A percentile compares a stretch with the other conserved stretches of the same genome.
Conservation (phyloP, 495 filamentous ascomycete genomes). For the Copromyces sp. region DNA sequence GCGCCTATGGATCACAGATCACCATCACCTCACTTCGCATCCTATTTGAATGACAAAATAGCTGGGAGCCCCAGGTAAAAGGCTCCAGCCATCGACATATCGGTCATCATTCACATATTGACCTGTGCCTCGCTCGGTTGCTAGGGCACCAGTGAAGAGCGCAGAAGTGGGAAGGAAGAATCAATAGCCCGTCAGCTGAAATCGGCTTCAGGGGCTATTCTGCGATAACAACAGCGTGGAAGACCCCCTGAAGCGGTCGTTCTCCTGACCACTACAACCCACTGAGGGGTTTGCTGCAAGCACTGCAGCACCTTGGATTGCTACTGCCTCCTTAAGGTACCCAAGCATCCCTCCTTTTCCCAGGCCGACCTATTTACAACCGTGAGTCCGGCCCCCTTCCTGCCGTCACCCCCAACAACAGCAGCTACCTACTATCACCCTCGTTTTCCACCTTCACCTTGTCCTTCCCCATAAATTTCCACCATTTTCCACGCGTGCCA, state of each 20-base stretch:
- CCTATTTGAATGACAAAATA: background rate
- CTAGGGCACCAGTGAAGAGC: background rate
- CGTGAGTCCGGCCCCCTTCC: constrained; percentile 9
- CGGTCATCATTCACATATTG: background rate
- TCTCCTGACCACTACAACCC: background rate
- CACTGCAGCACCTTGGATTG: background rate
- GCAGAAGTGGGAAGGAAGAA: background rate
- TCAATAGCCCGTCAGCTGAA: background rate
- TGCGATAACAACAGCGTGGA: background rate
- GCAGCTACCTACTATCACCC: constrained; percentile 2
- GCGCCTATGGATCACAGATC: background rate
- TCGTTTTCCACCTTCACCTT: constrained; percentile 6
- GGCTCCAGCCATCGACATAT: background rate
- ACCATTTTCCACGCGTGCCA: constrained; percentile 11
- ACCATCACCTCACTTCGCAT: background rate
- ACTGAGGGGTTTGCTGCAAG: background rate
- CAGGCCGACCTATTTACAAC: background rate
- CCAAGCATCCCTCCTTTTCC: background rate
- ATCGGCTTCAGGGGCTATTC: background rate
- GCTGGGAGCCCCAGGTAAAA: background rate
- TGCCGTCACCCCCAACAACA: constrained; percentile 18
- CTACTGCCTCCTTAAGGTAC: background rate
- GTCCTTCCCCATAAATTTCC: constrained; percentile 5
- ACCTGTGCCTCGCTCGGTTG: background rate
- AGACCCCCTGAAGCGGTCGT: background rate